Percentiles rank a stretch among this genome's conserved stretches.
Conservation (phyloP, 495 filamentous ascomycete species). For the Clohesyomyces aquaticus region DNA sequence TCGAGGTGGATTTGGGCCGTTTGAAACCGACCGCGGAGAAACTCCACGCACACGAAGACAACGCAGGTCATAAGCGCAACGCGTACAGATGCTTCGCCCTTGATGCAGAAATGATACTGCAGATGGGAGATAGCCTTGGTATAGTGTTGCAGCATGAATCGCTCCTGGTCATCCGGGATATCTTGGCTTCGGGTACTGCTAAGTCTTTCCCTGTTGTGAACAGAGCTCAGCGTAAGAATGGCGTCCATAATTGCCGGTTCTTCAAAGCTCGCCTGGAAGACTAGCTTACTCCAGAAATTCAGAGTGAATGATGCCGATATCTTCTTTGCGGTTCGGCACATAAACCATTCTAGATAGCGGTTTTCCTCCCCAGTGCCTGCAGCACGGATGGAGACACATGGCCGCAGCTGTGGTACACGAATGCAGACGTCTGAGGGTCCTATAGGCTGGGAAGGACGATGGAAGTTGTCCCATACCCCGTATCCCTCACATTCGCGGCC, state of each 20-base stretch:
- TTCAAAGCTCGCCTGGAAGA: constrained; percentile 51
- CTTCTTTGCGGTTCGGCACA: constrained; percentile 47
- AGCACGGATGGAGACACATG: neutral
- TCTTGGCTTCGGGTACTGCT: neutral
- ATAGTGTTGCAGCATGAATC: constrained; percentile 53
- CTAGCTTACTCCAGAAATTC: constrained; percentile 53
- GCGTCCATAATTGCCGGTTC: constrained; percentile 60
- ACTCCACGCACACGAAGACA: constrained; percentile 61
- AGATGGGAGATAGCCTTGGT: constrained; percentile 52
- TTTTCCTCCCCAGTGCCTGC: constrained; percentile 38
- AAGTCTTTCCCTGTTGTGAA: constrained; percentile 44
- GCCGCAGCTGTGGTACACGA: neutral
- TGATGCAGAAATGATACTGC: constrained; percentile 40
- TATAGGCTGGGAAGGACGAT: neutral
- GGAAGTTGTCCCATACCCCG: constrained; percentile 53
- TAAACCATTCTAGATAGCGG: constrained; percentile 51
- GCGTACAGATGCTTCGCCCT: constrained; percentile 32
- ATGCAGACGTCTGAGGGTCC: neutral
- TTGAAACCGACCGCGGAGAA: constrained; percentile 54
- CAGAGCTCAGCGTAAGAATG: constrained; percentile 53
- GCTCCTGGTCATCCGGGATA: constrained; percentile 41
- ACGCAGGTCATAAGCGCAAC: constrained; percentile 59
- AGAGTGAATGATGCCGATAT: constrained; percentile 53
- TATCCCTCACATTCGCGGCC: constrained; percentile 43
- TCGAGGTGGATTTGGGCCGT: constrained; percentile 53